Conservation (phyloP, 306 rosid species). For the Datisca glomerata region DNA sequence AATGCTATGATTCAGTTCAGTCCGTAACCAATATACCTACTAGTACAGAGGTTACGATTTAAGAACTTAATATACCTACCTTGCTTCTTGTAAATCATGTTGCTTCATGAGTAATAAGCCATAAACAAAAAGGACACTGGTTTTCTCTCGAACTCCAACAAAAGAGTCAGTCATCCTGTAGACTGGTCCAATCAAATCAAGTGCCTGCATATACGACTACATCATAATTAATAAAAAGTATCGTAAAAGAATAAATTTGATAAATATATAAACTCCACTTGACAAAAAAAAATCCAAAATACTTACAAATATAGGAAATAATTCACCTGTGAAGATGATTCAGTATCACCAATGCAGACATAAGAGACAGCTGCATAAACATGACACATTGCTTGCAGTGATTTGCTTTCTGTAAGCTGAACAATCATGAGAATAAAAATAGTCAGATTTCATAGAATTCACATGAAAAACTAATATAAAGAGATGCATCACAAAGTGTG, state of each 20-base stretch:
- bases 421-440: slow-evolving; percentile 2
- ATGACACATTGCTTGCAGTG: slow-evolving; percentile 87
- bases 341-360: slow-evolving; percentile 92
- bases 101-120: slow-evolving; percentile 91
- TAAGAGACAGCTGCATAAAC: slow-evolving; percentile 91
- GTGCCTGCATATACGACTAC: slow-evolving; percentile 51
- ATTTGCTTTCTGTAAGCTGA: slow-evolving; percentile 88
- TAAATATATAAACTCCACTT: no score
- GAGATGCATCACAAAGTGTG: slow-evolving; percentile 4
- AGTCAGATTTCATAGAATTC: background rate
- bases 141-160: slow-evolving; percentile 98
- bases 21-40: no score
- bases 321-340: slow-evolving; percentile 77
- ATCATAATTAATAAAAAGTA: slow-evolving; percentile 10
- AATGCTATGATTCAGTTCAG: no score
- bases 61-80: slow-evolving; percentile 25
- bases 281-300: no score
- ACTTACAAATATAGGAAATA: slow-evolving; percentile 7
- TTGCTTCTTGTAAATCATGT: slow-evolving; percentile 93
- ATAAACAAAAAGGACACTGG: slow-evolving; percentile 80
- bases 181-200: slow-evolving; percentile 84
- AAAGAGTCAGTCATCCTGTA: slow-evolving; percentile 86
- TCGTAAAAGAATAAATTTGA: background rate
- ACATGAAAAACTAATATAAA: slow-evolving; percentile 6
- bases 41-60: no score